A percentile compares a stretch with the other conserved stretches of the same genome.
Conservation (phyloP, 2,329 filamentous ascomycete genomes). For the Trichoderma atroviride region DNA sequence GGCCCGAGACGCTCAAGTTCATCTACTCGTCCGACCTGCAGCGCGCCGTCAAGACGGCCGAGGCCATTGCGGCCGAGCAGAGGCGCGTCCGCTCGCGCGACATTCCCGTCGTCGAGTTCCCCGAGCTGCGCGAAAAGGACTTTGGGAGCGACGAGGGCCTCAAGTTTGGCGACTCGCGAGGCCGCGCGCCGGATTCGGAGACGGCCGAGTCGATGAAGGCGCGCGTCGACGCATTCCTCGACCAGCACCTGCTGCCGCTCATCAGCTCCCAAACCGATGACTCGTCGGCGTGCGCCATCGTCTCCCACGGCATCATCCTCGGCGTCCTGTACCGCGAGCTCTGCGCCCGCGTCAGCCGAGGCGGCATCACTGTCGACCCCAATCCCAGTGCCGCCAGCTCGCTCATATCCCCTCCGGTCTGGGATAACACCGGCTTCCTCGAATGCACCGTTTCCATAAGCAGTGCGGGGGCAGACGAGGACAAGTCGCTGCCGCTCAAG, state of each 20-base stretch:
- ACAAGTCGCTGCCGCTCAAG: slow-evolving; percentile 41
- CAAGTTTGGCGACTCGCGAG: slow-evolving; percentile 49
- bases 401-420: slow-evolving; percentile 39
- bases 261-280: slow-evolving; percentile 24
- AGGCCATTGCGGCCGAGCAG: slow-evolving; percentile 64
- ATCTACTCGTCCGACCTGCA: slow-evolving; percentile 79
- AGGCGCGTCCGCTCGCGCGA: slow-evolving; percentile 29
- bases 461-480: slow-evolving; percentile 3
- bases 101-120: slow-evolving; percentile 32
- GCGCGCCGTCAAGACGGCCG: slow-evolving; percentile 72
- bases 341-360: slow-evolving; percentile 52
- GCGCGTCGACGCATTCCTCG: slow-evolving; percentile 68
- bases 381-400: slow-evolving; percentile 26
- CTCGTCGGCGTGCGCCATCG: slow-evolving; percentile 57
- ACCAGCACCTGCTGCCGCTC: slow-evolving; percentile 62
- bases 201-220: slow-evolving; percentile 65
- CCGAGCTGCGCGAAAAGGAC: slow-evolving; percentile 69
- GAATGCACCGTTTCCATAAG: slow-evolving; percentile 37
- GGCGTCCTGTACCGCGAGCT: slow-evolving; percentile 68
- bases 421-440: slow-evolving; percentile 58
- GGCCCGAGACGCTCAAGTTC: slow-evolving; percentile 46
- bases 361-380: slow-evolving; percentile 29
- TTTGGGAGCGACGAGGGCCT: slow-evolving; percentile 73
- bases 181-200: slow-evolving; percentile 60
- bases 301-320: slow-evolving; percentile 84